Conservation (phyloP, 495 filamentous ascomycete species). For the Penicillium chermesinum region DNA sequence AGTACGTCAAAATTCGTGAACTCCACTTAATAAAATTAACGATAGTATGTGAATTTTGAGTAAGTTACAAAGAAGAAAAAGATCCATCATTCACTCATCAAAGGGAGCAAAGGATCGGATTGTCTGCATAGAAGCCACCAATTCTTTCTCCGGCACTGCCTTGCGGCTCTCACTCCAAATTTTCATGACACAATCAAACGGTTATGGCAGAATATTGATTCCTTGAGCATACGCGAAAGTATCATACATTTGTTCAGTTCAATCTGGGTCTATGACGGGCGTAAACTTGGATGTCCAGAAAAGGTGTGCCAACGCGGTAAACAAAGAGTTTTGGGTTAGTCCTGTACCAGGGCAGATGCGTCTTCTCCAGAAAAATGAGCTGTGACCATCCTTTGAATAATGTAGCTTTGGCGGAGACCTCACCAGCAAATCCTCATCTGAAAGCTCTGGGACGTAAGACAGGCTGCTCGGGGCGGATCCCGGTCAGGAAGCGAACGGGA, state of each 20-base stretch:
- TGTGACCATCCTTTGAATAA: constrained; percentile 16
- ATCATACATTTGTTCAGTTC: constrained; percentile 12
- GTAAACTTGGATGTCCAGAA: constrained; percentile 50
- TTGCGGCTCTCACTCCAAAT: constrained; percentile 7
- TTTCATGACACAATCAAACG: constrained; percentile 15
- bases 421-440: constrained; percentile 5
- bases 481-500: constrained; percentile 39
- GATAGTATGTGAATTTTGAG: too few relatives aligned
- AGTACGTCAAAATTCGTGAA: too few relatives aligned
- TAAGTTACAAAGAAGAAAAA: background rate
- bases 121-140: background rate
- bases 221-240: constrained; percentile 22
- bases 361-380: constrained; percentile 19
- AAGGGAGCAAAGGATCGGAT: constrained; percentile 10
- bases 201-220: constrained; percentile 17
- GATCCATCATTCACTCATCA: background rate
- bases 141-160: constrained; percentile 6
- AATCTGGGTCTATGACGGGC: constrained; percentile 41
- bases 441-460: constrained; percentile 5
- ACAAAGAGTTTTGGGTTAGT: constrained; percentile 47
- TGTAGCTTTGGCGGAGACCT: constrained; percentile 5
- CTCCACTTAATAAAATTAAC: too few relatives aligned
- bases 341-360: constrained; percentile 40
- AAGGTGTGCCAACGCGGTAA: constrained; percentile 43
- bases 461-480: constrained; percentile 1